These are phyloP conservation scores for Candida railenensis DNA, from an alignment of 805 yeast genomes.

Conservation along the genomic window DNA sequence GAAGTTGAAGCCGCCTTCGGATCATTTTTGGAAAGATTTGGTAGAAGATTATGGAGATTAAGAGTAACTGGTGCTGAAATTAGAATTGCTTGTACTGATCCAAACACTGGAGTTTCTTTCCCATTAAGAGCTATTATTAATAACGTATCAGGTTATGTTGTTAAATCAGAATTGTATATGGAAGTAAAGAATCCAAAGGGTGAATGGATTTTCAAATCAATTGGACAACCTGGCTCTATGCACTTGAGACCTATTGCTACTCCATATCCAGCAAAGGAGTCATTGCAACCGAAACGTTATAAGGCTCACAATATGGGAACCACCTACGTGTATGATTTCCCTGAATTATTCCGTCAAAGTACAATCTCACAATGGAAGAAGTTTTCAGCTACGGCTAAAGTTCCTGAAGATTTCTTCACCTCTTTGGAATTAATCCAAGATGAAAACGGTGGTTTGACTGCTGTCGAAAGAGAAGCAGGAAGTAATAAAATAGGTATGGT, in stretches of 20 bases:
- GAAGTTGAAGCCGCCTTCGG: conserved; percentile 98
- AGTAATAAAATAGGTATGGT: conserved; percentile 97
- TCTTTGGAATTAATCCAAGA: conserved; percentile 88
- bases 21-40: conserved; percentile 95
- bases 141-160: conserved; percentile 96
- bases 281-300: conserved; percentile 97
- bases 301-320: conserved; percentile 98
- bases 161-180: conserved; percentile 89
- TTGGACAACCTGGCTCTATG: conserved; percentile 96
- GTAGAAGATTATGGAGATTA: conserved; percentile 93
- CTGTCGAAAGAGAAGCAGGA: conserved; percentile 94
- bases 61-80: conserved; percentile 98
- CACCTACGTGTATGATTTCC: conserved; percentile 97
- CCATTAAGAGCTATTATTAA: conserved; percentile 96
- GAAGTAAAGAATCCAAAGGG: conserved; percentile 91
- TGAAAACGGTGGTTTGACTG: conserved; percentile 69
- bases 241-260: conserved; percentile 94
- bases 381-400: conserved; percentile 49
- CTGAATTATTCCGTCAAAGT: conserved; percentile 96
- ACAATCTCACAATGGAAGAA: conserved; percentile 81
- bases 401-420: conserved; percentile 76
- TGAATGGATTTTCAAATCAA: conserved; percentile 95
- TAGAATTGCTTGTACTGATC: conserved; percentile 91
- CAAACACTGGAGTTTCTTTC: conserved; percentile 82
- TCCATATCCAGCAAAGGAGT: conserved; percentile 97